phyloP scores from a whole-genome alignment of 2,329 filamentous ascomycete genomes.

The Fusarium dimerum region DNA sequence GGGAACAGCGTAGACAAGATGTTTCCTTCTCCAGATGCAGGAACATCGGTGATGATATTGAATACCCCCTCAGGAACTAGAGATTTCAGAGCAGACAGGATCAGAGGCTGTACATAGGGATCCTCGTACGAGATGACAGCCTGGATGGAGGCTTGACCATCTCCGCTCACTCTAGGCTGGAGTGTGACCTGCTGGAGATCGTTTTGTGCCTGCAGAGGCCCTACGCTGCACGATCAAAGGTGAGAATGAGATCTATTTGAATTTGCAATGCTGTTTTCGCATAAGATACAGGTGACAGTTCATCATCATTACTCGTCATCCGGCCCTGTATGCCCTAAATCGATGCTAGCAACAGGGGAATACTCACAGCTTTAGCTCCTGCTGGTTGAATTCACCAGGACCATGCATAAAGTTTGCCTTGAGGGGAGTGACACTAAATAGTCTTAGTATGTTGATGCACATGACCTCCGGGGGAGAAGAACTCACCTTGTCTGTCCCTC shows the following conservation, averaged over 20 bases:
- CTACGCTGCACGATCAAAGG: constrained; percentile 31
- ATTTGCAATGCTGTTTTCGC: constrained; percentile 25
- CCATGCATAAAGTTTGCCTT: constrained; percentile 91
- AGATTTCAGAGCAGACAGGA: constrained; percentile 69
- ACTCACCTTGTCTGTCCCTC: constrained; percentile 81
- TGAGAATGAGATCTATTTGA: constrained; percentile 41
- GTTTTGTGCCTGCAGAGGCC: constrained; percentile 9
- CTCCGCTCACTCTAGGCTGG: constrained; percentile 18
- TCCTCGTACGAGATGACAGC: constrained; percentile 85
- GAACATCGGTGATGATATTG: constrained; percentile 53
- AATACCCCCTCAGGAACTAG: constrained; percentile 57
- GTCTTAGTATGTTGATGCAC: not conserved
- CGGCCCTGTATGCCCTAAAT: constrained; percentile 2
- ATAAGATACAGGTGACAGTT: constrained; percentile 33
- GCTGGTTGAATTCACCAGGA: constrained; percentile 59
- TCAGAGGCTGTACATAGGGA: constrained; percentile 83
- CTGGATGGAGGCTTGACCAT: constrained; percentile 42
- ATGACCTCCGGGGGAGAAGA: no score
- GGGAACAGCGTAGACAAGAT: constrained; percentile 40
- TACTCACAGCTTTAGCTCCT: constrained; percentile 84
- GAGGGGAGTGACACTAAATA: constrained; percentile 76
- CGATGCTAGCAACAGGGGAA: constrained; percentile 14
- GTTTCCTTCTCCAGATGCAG: constrained; percentile 32
- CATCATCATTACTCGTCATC: constrained; percentile 21
- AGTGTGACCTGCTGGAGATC: constrained; percentile 18